Evolutionary conservation across 306 rosid species (phyloP), one percentile per base, ranked within the genome.

Genomic region (Coriaria nepalensis): DNA sequence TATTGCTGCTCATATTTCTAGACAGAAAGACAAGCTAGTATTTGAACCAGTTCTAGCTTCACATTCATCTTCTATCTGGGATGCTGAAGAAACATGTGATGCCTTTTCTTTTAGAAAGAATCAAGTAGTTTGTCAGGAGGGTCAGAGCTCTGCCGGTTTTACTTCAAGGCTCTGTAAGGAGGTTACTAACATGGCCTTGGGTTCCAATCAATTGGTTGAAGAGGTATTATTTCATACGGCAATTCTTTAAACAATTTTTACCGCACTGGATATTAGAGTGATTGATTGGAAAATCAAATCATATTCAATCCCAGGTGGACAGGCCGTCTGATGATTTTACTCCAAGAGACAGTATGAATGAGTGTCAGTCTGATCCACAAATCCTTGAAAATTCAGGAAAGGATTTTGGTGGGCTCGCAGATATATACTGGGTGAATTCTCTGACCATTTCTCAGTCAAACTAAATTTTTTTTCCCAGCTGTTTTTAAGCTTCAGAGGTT

Each of bases 61-160:
- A 35, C 76, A 81, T 46, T 61, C 61, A 72, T 77, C 90, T 55
- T 90, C 98, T 61, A 90, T 90, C 47, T 90, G 82, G 92, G 95
- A 90, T 71, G 98, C 92, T 47, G 98, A 90, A 75, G 98, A 75
- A 67, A 90, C 98, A 6, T 67, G 94, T 43, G 95, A 90, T 61
- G 98, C 85, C 56, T 90, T 90, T 74, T 75, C 73, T 13, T 90
- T 85, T 64, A 81, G 54, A 45, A 90, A 61, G 59, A 78, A 68
- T 64, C 64, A 38, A 2, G 50, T 72, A 65, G 59, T 45, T 47
- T 40, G 5, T 52, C 64, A 60, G 50, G 75, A 38, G 45, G 55
- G 59, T 54, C 66, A 76, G 37, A 39, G 65, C 68, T 60, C 65
- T 45, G 77, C 78, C 57, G 64, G 72, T 49, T 20, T 62, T 62